phyloP scores from a whole-genome alignment of 2,329 filamentous ascomycete genomes.

The Lasiodiplodia theobromae region DNA sequence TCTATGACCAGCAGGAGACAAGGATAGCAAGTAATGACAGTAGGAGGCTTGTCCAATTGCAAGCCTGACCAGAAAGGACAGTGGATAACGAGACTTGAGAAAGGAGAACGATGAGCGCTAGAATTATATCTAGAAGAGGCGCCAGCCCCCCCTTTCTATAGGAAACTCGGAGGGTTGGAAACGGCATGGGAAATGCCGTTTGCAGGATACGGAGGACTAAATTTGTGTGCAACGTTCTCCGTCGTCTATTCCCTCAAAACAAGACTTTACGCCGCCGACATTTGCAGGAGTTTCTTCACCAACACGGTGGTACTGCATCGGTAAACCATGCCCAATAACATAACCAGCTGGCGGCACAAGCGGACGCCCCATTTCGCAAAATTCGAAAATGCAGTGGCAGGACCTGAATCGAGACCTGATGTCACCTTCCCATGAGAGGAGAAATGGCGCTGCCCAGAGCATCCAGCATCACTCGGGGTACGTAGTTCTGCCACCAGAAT shows the following conservation, averaged over 20 bases:
- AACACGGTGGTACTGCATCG: not conserved
- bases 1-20: not conserved
- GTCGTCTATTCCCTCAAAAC: not conserved
- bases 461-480: not conserved
- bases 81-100: not conserved
- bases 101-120: not conserved
- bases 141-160: not conserved
- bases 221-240: constrained; percentile 6
- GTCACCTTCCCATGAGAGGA: constrained; percentile 2
- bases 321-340: not conserved
- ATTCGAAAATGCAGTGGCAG: constrained; percentile 2
- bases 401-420: constrained; percentile 3
- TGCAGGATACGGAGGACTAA: not conserved
- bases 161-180: not conserved
- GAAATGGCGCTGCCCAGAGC: not conserved
- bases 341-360: not conserved
- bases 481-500: not conserved
- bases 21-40: not conserved
- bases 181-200: not conserved
- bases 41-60: not conserved
- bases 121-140: no score
- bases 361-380: not conserved
- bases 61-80: not conserved
- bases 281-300: not conserved
- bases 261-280: not conserved